Conservation (phyloP, 257 asterid genomes). For the Primulina eburnea region DNA sequence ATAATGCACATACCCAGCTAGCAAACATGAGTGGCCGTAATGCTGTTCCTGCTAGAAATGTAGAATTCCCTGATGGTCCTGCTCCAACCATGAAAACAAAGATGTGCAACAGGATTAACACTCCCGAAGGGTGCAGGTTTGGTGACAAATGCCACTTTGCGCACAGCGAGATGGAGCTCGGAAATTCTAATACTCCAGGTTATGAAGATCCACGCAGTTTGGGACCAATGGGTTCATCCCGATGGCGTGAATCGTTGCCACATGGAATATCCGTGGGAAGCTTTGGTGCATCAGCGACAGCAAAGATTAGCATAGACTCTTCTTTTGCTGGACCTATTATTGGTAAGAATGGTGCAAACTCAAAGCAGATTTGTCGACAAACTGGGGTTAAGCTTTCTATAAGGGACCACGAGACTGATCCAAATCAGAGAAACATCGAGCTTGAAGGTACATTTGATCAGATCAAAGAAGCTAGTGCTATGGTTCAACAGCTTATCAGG, state of each 20-base stretch:
- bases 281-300: conserved; percentile 60
- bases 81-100: conserved; percentile 32
- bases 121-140: conserved; percentile 56
- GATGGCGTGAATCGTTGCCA: conserved; percentile 28
- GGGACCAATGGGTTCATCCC: conserved; percentile 29
- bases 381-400: conserved; percentile 51
- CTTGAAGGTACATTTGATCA: conserved; percentile 63
- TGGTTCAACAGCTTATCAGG: conserved; percentile 45
- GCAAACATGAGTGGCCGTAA: conserved; percentile 33
- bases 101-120: conserved; percentile 48
- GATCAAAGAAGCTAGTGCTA: conserved; percentile 47
- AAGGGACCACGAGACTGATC: conserved; percentile 47
- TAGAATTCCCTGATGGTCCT: conserved; percentile 31
- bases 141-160: conserved; percentile 56
- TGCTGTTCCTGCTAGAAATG: conserved; percentile 28
- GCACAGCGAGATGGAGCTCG: conserved; percentile 49
- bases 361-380: conserved; percentile 45
- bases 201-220: conserved; percentile 33
- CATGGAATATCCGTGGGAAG: conserved; percentile 29
- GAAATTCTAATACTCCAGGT: conserved; percentile 26
- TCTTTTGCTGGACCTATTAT: conserved; percentile 52
- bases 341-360: conserved; percentile 52
- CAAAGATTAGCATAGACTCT: conserved; percentile 52
- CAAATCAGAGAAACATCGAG: conserved; percentile 48
- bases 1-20: conserved; percentile 44